Conservation (phyloP, 306 rosid genomes). For the Ochetophila trinervis region DNA sequence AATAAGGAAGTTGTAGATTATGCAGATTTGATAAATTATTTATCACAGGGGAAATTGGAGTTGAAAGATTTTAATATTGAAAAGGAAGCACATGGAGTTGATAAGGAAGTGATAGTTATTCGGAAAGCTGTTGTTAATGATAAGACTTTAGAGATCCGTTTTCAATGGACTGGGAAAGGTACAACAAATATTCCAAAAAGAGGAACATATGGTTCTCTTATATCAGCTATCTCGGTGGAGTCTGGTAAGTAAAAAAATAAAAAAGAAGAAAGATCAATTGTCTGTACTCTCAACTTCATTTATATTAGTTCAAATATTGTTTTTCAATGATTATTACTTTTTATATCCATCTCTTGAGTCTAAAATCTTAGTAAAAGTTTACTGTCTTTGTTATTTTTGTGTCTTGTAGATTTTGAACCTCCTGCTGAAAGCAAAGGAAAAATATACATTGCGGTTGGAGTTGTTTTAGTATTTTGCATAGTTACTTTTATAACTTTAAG, state of each 20-base stretch:
- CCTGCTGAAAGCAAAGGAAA: constrained; percentile 6
- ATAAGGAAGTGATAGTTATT: constrained; percentile 25
- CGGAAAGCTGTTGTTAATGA: constrained; percentile 37
- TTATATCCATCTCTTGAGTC: too few relatives aligned
- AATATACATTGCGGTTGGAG: constrained; percentile 18
- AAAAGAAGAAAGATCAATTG: too few relatives aligned
- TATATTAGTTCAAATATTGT: too few relatives aligned
- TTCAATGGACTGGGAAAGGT: constrained; percentile 72
- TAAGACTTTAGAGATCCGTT: constrained; percentile 42
- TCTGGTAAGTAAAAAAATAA: constrained; percentile 43
- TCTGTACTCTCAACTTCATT: too few relatives aligned
- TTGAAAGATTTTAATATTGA: constrained; percentile 45
- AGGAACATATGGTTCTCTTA: constrained; percentile 64
- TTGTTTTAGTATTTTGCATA: constrained; percentile 11
- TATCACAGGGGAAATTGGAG: constrained; percentile 30
- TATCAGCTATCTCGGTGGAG: constrained; percentile 58
- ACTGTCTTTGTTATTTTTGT: background rate
- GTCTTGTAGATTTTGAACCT: constrained; percentile 22
- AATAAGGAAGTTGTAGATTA: background rate
- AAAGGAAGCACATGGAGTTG: constrained; percentile 25
- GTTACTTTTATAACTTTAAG: background rate
- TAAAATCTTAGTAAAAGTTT: background rate
- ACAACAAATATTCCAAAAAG: constrained; percentile 41
- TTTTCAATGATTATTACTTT: too few relatives aligned
- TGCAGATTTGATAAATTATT: background rate